Evolutionary conservation across 148 eudicot species (phyloP).

Genomic region (Arctostaphylos glauca): DNA sequence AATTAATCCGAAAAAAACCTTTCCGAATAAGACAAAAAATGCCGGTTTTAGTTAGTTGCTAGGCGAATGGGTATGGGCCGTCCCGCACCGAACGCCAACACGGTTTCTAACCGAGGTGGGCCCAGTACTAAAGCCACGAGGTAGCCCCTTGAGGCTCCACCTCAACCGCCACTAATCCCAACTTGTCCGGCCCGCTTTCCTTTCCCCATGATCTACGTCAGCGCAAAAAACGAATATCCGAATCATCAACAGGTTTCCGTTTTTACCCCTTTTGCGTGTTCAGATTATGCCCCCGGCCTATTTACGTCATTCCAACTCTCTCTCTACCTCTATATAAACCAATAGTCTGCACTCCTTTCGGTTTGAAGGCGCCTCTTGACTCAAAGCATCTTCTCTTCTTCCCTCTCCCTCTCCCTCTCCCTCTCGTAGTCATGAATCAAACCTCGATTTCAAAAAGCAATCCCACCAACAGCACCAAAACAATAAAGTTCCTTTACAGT

Average conservation of each 20-base stretch:
- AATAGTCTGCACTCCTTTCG: not conserved
- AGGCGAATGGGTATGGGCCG: not conserved
- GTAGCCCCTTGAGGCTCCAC: not conserved
- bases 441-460: not conserved
- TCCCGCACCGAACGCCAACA: not conserved
- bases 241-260: not conserved
- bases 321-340: not conserved
- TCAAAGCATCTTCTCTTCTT: constrained; percentile 12
- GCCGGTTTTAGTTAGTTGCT: not conserved
- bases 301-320: no score
- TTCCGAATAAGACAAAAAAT: not conserved
- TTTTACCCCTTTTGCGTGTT: not conserved
- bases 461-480: not conserved
- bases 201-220: not conserved
- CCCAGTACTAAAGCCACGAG: not conserved
- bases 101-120: not conserved
- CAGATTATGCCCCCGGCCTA: not conserved
- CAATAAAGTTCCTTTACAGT: constrained; percentile 71
- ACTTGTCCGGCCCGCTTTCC: not conserved
- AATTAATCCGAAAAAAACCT: no score
- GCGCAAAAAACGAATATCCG: not conserved
- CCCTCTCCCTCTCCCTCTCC: not conserved
- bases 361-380: constrained; percentile 14
- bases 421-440: constrained; percentile 20
- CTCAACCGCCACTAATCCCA: constrained; percentile 12